These are phyloP conservation scores for Talaromyces piceae DNA, from an alignment of 2,329 filamentous ascomycete species.

Conservation along the genomic window DNA sequence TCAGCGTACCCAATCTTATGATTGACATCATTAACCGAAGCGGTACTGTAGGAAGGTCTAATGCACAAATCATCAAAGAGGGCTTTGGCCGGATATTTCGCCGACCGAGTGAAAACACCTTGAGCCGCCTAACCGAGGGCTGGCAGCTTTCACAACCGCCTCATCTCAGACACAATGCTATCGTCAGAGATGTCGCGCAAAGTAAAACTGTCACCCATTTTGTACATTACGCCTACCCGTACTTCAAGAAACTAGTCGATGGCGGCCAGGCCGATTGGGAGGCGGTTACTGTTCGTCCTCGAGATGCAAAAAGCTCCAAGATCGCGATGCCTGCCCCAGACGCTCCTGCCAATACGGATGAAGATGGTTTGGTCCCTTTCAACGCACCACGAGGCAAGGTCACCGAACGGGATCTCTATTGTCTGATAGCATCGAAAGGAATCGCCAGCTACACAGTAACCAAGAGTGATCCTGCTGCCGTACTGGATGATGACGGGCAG, in stretches of 20 bases:
- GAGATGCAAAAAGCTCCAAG: slow-evolving; percentile 24
- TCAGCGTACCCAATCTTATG: slow-evolving; percentile 45
- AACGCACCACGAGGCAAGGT: slow-evolving; percentile 24
- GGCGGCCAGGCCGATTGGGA: slow-evolving; percentile 46
- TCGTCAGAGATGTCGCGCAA: slow-evolving; percentile 49
- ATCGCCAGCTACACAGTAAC: slow-evolving; percentile 28
- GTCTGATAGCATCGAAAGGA: slow-evolving; percentile 27
- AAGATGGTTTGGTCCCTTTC: slow-evolving; percentile 41
- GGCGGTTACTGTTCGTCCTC: slow-evolving; percentile 37
- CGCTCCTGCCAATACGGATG: slow-evolving; percentile 32
- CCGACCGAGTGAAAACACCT: slow-evolving; percentile 46
- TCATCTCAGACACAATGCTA: slow-evolving; percentile 49
- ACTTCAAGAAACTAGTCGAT: slow-evolving; percentile 48
- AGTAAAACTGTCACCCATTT: slow-evolving; percentile 44
- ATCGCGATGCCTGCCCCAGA: slow-evolving; percentile 23
- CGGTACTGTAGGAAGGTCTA: slow-evolving; percentile 45
- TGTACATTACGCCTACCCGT: slow-evolving; percentile 46
- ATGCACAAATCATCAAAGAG: slow-evolving; percentile 35
- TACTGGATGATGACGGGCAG: slow-evolving; percentile 7
- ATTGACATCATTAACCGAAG: slow-evolving; percentile 42
- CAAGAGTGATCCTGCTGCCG: slow-evolving; percentile 26
- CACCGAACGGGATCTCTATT: slow-evolving; percentile 38
- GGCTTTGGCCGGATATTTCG: slow-evolving; percentile 47
- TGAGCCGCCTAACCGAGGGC: slow-evolving; percentile 47
- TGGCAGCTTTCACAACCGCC: slow-evolving; percentile 54